A percentile compares a stretch with the other conserved stretches of the same genome.
Evolutionary conservation across 2,329 filamentous ascomycete genomes (phyloP).

Genomic region (Neopestalotiopsis rosae): DNA sequence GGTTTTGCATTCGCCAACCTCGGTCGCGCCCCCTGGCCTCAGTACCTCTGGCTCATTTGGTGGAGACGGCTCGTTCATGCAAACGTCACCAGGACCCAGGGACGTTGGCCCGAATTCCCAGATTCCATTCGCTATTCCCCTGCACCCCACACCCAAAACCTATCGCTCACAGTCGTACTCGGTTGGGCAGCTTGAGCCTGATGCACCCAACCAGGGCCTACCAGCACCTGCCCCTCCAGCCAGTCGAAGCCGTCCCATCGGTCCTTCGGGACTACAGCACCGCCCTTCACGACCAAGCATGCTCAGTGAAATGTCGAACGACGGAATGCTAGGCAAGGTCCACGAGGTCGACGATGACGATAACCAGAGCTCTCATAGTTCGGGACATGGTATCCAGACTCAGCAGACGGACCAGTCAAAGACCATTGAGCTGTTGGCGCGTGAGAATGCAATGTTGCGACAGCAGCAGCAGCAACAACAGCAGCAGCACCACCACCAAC

Average conservation of each 20-base stretch:
- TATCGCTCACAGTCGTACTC: constrained; percentile 97
- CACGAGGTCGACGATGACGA: constrained; percentile 74
- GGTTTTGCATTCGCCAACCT: constrained; percentile 77
- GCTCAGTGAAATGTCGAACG: constrained; percentile 73
- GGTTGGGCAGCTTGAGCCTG: constrained; percentile 84
- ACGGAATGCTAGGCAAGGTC: constrained; percentile 69
- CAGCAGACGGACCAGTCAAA: constrained; percentile 64
- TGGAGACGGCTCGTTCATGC: constrained; percentile 49
- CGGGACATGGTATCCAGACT: constrained; percentile 56
- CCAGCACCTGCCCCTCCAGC: constrained; percentile 50
- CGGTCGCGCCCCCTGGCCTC: constrained; percentile 52
- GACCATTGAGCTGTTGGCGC: constrained; percentile 65
- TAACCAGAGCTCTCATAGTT: constrained; percentile 59
- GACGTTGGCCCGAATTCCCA: constrained; percentile 64
- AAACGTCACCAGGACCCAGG: constrained; percentile 57
- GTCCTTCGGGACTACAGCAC: constrained; percentile 75
- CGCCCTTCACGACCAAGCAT: constrained; percentile 80
- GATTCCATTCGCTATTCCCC: constrained; percentile 84
- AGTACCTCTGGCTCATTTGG: constrained; percentile 52
- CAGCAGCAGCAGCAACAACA: constrained; percentile 55
- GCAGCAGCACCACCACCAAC: constrained; percentile 30
- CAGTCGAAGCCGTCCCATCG: constrained; percentile 56
- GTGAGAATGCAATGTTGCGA: constrained; percentile 67
- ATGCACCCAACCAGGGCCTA: constrained; percentile 44
- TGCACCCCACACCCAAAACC: constrained; percentile 89